phyloP scores from a whole-genome alignment of 306 rosid genomes.

The Oxytropis ochrocephala region DNA sequence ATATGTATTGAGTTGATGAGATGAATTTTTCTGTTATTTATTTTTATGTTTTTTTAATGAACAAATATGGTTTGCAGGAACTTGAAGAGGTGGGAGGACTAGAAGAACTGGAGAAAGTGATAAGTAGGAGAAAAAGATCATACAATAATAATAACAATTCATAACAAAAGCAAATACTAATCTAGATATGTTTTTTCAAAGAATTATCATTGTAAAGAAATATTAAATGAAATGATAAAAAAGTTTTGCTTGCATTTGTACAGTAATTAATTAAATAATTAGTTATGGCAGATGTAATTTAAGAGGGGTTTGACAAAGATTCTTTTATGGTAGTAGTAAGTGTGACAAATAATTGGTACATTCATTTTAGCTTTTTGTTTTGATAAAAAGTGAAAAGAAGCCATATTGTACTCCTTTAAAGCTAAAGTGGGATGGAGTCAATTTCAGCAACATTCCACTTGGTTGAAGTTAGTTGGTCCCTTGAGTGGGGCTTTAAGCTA shows the following conservation, averaged over 20 bases:
- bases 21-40: no score
- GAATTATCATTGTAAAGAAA: conserved; percentile 24
- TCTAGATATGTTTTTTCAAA: conserved; percentile 2
- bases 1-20: no score
- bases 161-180: background rate
- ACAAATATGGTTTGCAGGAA: conserved; percentile 50
- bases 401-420: background rate
- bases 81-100: conserved; percentile 83
- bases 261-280: background rate
- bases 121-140: conserved; percentile 50
- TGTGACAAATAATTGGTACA: conserved; percentile 16
- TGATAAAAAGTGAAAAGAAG: background rate
- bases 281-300: background rate
- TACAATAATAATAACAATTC: conserved; percentile 22
- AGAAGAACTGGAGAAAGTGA: conserved; percentile 83
- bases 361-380: background rate
- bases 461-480: background rate
- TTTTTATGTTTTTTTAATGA: background rate
- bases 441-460: background rate
- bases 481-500: conserved; percentile 15
- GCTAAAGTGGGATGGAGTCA: background rate
- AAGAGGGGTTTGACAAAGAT: background rate
- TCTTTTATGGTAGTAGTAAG: background rate
- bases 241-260: background rate
- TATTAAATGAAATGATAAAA: background rate